Evolutionary conservation across 345 rosid species (phyloP).

Genomic region (Crucihimalaya himalaica): DNA sequence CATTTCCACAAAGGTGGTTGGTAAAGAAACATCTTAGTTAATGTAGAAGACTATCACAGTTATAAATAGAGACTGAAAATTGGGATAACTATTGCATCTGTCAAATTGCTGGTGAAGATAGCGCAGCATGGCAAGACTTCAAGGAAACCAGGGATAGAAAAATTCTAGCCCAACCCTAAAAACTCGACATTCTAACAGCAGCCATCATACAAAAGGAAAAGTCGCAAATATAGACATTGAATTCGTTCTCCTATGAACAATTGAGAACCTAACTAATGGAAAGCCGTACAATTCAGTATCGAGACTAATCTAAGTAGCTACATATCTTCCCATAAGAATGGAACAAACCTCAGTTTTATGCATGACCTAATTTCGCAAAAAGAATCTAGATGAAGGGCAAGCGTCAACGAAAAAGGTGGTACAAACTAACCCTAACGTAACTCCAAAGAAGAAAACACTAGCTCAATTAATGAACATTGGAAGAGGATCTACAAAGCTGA

Average conservation of each 20-base stretch:
- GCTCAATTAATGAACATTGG: not conserved
- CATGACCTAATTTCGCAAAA: conserved; percentile 31
- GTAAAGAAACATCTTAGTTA: conserved; percentile 6
- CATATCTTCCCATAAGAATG: conserved; percentile 1
- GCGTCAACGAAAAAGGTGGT: not conserved
- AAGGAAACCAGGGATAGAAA: not conserved
- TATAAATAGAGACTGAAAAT: not conserved
- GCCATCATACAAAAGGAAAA: not conserved
- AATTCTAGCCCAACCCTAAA: not conserved
- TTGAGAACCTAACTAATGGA: not conserved
- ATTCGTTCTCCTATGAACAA: not conserved
- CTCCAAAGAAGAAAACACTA: conserved; percentile 9
- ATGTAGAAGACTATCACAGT: not conserved
- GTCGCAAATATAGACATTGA: not conserved
- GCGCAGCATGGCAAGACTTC: not conserved
- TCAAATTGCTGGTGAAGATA: not conserved
- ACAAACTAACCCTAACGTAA: conserved; percentile 39
- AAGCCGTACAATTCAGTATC: conserved; percentile 8
- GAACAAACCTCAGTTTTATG: not conserved
- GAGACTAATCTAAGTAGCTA: conserved; percentile 18
- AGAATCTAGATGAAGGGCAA: not conserved
- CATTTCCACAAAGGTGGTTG: conserved; percentile 20
- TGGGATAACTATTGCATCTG: not conserved
- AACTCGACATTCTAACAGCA: conserved; percentile 5
- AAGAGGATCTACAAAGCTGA: conserved; percentile 15